Percentiles rank a stretch among this genome's conserved stretches.
These are phyloP conservation scores for Ophiostoma pallidulum DNA, from an alignment of 2,329 filamentous ascomycete genomes.

Conservation along the genomic window DNA sequence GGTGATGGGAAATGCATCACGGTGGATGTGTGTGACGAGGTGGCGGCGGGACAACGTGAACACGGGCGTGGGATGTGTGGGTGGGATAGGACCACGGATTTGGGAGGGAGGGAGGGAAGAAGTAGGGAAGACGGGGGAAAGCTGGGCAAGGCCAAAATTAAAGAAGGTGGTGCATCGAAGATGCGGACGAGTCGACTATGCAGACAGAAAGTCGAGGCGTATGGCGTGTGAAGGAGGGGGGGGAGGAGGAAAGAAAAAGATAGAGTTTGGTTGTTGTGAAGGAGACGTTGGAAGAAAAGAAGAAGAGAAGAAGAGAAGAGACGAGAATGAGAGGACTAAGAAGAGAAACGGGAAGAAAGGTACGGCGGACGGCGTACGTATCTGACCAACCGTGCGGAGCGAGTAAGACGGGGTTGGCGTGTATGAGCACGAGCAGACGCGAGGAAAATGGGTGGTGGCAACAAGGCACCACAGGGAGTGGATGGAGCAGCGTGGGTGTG, in stretches of 20 bases:
- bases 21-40: constrained; percentile 1
- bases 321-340: neutral
- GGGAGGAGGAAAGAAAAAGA: too few relatives aligned
- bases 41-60: neutral
- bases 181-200: too few relatives aligned
- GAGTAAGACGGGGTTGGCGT: constrained; percentile 5
- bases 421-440: constrained; percentile 4
- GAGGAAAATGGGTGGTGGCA: constrained; percentile 8
- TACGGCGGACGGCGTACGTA: neutral
- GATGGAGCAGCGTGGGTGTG: neutral
- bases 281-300: neutral
- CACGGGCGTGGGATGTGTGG: neutral
- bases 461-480: too few relatives aligned
- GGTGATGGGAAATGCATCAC: constrained; percentile 6
- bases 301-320: neutral
- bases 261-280: too few relatives aligned
- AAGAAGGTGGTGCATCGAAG: too few relatives aligned
- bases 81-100: neutral
- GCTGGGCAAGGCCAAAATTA: too few relatives aligned
- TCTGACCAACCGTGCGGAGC: constrained; percentile 1
- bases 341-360: neutral
- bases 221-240: too few relatives aligned
- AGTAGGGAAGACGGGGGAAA: too few relatives aligned
- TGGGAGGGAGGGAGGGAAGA: neutral
- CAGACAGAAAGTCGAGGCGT: too few relatives aligned